Percentiles rank a stretch among this genome's conserved stretches.
These are phyloP conservation scores for Pseudocercospora fuligena DNA, from an alignment of 2,329 filamentous ascomycete species.

Conservation along the genomic window DNA sequence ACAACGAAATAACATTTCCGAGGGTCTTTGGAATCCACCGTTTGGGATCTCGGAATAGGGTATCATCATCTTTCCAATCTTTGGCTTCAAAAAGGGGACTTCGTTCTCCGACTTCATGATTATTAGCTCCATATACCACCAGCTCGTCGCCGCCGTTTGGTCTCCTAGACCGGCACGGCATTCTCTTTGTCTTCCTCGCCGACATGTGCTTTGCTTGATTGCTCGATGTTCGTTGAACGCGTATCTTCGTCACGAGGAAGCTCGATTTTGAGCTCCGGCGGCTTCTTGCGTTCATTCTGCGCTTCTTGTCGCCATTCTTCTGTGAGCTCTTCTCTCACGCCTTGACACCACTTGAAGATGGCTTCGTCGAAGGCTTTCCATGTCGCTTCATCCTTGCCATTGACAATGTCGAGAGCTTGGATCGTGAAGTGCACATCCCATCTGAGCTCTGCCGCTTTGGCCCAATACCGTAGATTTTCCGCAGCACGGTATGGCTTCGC, in stretches of 20 bases:
- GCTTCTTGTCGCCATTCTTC: slow-evolving; percentile 64
- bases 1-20: background rate
- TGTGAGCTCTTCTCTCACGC: slow-evolving; percentile 81
- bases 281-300: slow-evolving; percentile 28
- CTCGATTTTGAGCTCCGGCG: slow-evolving; percentile 40
- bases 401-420: slow-evolving; percentile 85
- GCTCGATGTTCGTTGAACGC: slow-evolving; percentile 5
- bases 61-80: slow-evolving; percentile 13
- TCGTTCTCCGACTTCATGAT: background rate
- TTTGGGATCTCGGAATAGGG: background rate
- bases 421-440: slow-evolving; percentile 86
- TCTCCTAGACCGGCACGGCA: slow-evolving; percentile 22
- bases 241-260: slow-evolving; percentile 14
- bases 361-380: slow-evolving; percentile 86
- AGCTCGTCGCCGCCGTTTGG: background rate
- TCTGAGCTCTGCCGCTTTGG: slow-evolving; percentile 90
- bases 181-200: slow-evolving; percentile 22
- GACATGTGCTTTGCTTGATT: slow-evolving; percentile 12
- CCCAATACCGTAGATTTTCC: slow-evolving; percentile 94
- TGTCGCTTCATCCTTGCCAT: slow-evolving; percentile 66
- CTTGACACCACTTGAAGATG: slow-evolving; percentile 79
- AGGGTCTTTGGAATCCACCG: background rate
- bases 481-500: slow-evolving; percentile 91
- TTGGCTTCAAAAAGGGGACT: background rate
- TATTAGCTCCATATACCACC: slow-evolving; percentile 4